Evolutionary conservation across 2,329 filamentous ascomycete genomes (phyloP).

Genomic region (Aspergillus arachidicola): DNA sequence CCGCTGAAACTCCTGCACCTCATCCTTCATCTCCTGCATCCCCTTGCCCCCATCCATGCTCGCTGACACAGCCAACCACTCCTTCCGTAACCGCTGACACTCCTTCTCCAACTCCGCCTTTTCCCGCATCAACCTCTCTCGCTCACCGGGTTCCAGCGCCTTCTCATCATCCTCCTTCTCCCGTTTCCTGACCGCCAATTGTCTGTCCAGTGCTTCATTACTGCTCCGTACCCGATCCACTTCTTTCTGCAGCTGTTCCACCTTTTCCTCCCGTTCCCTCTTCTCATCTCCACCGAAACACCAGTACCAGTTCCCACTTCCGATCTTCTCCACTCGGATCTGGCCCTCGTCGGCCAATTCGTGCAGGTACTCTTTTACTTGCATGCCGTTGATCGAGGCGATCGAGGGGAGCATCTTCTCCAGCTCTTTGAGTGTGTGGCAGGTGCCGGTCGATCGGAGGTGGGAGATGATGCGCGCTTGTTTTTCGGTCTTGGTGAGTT

Average conservation of each 20-base stretch:
- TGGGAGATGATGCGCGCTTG: slow-evolving; percentile 60
- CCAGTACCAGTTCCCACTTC: slow-evolving; percentile 74
- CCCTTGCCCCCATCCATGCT: slow-evolving; percentile 38
- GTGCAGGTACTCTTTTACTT: slow-evolving; percentile 69
- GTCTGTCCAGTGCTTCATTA: slow-evolving; percentile 37
- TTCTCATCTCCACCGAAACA: slow-evolving; percentile 63
- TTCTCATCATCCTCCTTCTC: slow-evolving; percentile 30
- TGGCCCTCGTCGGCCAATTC: slow-evolving; percentile 62
- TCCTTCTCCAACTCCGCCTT: slow-evolving; percentile 32
- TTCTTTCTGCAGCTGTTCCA: slow-evolving; percentile 31
- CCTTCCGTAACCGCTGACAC: slow-evolving; percentile 33
- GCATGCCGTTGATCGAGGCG: slow-evolving; percentile 66
- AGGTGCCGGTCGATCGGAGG: slow-evolving; percentile 62
- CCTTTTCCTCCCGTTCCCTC: slow-evolving; percentile 44
- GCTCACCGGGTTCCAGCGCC: slow-evolving; percentile 20
- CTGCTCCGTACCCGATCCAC: slow-evolving; percentile 31
- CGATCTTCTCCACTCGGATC: slow-evolving; percentile 69
- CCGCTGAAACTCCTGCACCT: slow-evolving; percentile 30
- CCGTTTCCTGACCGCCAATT: slow-evolving; percentile 40
- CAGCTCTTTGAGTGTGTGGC: slow-evolving; percentile 68
- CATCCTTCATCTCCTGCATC: slow-evolving; percentile 34
- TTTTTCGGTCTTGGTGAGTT: slow-evolving; percentile 61
- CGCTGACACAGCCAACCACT: slow-evolving; percentile 12
- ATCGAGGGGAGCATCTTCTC: slow-evolving; percentile 65
- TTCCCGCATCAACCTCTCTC: slow-evolving; percentile 22